A percentile compares a stretch with the other conserved stretches of the same genome.
Conservation (phyloP, 1,284 basidiomycete genomes). For the Melampsora larici-populina region DNA sequence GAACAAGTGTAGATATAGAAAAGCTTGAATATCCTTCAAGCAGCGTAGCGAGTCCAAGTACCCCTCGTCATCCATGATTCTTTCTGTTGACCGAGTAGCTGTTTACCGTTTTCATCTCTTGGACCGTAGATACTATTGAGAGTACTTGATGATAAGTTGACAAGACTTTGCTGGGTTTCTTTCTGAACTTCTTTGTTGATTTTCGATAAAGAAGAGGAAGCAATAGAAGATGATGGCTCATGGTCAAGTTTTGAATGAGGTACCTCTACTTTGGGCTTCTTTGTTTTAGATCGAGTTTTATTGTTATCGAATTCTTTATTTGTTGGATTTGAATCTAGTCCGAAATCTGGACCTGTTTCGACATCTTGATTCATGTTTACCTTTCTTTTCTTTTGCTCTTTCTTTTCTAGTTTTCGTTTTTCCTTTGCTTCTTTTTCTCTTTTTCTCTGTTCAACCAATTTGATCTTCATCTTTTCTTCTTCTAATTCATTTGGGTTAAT, state of each 20-base stretch:
- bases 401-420: slow-evolving; percentile 27
- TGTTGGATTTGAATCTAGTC: background rate
- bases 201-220: slow-evolving; percentile 27
- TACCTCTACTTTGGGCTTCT: slow-evolving; percentile 1
- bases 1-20: background rate
- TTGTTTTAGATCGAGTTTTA: background rate
- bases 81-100: slow-evolving; percentile 42
- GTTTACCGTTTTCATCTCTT: slow-evolving; percentile 41
- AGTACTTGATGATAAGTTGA: slow-evolving; percentile 36
- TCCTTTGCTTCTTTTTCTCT: slow-evolving; percentile 38
- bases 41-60: slow-evolving; percentile 43
- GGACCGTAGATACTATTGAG: slow-evolving; percentile 41
- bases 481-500: slow-evolving; percentile 36
- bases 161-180: slow-evolving; percentile 42
- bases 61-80: slow-evolving; percentile 44
- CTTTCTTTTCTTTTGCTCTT: slow-evolving; percentile 42
- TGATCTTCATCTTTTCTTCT: slow-evolving; percentile 34
- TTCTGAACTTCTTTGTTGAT: slow-evolving; percentile 35
- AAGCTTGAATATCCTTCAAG: slow-evolving; percentile 8
- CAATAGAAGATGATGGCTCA: slow-evolving; percentile 9
- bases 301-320: background rate
- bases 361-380: background rate
- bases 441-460: slow-evolving; percentile 17
- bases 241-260: slow-evolving; percentile 2
- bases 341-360: background rate